Percentiles rank a stretch among this genome's conserved stretches.
Conservation (phyloP, 148 eudicot species). For the Mesembryanthemum crystallinum region DNA sequence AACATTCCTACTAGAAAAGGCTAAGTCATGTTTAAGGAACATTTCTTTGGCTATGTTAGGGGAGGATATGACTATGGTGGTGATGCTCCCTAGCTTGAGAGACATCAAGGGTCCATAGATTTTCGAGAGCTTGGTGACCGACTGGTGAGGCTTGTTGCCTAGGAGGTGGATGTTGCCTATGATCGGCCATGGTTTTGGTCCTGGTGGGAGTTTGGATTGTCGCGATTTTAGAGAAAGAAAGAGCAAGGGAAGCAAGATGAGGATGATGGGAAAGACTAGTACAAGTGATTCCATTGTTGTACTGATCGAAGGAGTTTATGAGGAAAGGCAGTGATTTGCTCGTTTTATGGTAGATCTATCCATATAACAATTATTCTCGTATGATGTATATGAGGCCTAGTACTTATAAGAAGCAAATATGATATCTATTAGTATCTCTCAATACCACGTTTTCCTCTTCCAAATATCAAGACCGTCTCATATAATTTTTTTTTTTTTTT, state of each 20-base stretch:
- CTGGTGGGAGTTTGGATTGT: slow-evolving; percentile 35
- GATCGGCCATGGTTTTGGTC: slow-evolving; percentile 41
- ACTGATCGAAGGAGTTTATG: too few relatives aligned
- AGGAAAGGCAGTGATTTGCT: too few relatives aligned
- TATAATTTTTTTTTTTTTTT: too few relatives aligned
- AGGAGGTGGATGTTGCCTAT: slow-evolving; percentile 42
- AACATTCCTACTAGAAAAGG: slow-evolving; percentile 16
- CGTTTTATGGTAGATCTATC: too few relatives aligned
- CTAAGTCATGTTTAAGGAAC: slow-evolving; percentile 27
- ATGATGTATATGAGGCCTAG: too few relatives aligned
- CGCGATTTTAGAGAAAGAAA: not conserved
- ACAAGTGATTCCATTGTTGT: not conserved
- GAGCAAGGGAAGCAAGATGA: not conserved
- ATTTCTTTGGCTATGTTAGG: slow-evolving; percentile 28
- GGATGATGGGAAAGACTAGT: not conserved
- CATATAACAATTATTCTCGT: too few relatives aligned
- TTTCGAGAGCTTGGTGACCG: slow-evolving; percentile 33
- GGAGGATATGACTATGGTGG: slow-evolving; percentile 35
- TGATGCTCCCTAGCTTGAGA: slow-evolving; percentile 39
- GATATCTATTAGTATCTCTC: too few relatives aligned
- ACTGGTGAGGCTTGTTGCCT: slow-evolving; percentile 36
- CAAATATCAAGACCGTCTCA: too few relatives aligned
- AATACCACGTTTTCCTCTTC: too few relatives aligned
- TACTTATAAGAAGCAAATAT: too few relatives aligned
- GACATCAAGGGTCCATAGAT: slow-evolving; percentile 47